These are phyloP conservation scores for Globisporangium alternatum DNA, from an alignment of 352 stramenopile genomes.

Conservation along the genomic window DNA sequence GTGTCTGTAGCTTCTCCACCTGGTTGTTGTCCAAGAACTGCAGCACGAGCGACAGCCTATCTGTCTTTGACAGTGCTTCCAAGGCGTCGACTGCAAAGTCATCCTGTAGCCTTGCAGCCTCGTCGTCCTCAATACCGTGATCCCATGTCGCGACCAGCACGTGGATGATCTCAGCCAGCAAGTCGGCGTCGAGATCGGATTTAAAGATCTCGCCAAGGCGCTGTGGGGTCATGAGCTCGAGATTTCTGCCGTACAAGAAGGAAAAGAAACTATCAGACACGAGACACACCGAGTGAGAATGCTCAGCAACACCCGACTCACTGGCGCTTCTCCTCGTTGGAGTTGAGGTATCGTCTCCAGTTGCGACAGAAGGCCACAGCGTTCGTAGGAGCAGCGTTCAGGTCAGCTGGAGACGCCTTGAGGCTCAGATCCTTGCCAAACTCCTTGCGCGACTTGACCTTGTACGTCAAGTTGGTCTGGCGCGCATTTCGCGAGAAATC, in stretches of 20 bases:
- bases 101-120: not conserved
- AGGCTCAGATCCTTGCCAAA: conserved; percentile 25
- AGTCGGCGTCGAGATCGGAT: conserved; percentile 65
- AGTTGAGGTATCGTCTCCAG: conserved; percentile 66
- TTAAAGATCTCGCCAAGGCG: conserved; percentile 56
- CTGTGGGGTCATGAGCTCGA: conserved; percentile 48
- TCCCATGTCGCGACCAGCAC: conserved; percentile 37
- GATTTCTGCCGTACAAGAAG: conserved; percentile 35
- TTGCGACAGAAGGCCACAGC: conserved; percentile 66
- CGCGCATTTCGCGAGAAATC: conserved; percentile 49
- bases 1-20: conserved; percentile 34
- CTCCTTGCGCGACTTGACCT: conserved; percentile 34
- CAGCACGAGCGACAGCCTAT: conserved; percentile 56
- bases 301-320: conserved; percentile 8
- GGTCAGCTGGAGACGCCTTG: conserved; percentile 17
- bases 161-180: conserved; percentile 64
- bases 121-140: conserved; percentile 13
- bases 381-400: conserved; percentile 33
- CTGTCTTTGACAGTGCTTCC: conserved; percentile 38
- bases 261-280: not conserved
- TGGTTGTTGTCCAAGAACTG: conserved; percentile 78
- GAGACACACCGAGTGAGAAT: too few species aligned
- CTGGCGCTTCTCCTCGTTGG: conserved; percentile 49
- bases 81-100: conserved; percentile 42
- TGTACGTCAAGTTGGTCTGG: conserved; percentile 68